These are phyloP conservation scores for Yamadazyma conglobata DNA, from an alignment of 1,139 yeast genomes.

Conservation along the genomic window DNA sequence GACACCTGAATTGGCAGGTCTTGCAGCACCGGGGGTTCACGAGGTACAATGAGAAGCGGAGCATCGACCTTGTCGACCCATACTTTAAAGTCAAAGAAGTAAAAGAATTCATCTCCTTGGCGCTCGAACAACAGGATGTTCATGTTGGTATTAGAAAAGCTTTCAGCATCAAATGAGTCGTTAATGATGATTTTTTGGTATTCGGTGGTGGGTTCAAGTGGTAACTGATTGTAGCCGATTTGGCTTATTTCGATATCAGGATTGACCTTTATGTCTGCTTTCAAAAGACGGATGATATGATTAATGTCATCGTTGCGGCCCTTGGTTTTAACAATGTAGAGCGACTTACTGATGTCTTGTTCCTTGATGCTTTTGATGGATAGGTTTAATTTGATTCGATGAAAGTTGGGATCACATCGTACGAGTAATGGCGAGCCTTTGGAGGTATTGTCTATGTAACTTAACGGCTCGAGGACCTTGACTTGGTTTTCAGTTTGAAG, in stretches of 20 bases:
- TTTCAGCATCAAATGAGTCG: slow-evolving; percentile 22
- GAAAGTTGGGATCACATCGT: slow-evolving; percentile 20
- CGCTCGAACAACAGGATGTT: slow-evolving; percentile 31
- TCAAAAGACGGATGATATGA: slow-evolving; percentile 10
- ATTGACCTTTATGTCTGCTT: slow-evolving; percentile 1
- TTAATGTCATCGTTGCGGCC: slow-evolving; percentile 13
- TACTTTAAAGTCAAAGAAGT: slow-evolving; percentile 26
- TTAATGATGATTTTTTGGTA: slow-evolving; percentile 30
- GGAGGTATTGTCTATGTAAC: slow-evolving; percentile 24
- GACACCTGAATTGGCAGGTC: slow-evolving; percentile 10
- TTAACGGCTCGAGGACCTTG: slow-evolving; percentile 15
- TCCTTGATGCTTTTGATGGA: slow-evolving; percentile 18
- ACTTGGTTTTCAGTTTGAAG: slow-evolving; percentile 12
- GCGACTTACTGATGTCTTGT: slow-evolving; percentile 13
- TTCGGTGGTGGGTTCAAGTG: slow-evolving; percentile 21
- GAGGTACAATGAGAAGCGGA: neutral
- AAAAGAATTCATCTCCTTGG: slow-evolving; percentile 19
- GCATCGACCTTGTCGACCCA: slow-evolving; percentile 23
- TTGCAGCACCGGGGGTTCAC: neutral
- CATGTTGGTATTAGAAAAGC: slow-evolving; percentile 20
- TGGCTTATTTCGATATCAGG: slow-evolving; percentile 25
- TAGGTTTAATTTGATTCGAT: slow-evolving; percentile 27
- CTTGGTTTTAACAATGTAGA: slow-evolving; percentile 27
- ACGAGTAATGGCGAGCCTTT: slow-evolving; percentile 25
- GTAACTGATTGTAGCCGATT: slow-evolving; percentile 24